Percentiles rank a stretch among this genome's conserved stretches.
phyloP scores from a whole-genome alignment of 2,329 filamentous ascomycete species.

The Talaromyces sp. region DNA sequence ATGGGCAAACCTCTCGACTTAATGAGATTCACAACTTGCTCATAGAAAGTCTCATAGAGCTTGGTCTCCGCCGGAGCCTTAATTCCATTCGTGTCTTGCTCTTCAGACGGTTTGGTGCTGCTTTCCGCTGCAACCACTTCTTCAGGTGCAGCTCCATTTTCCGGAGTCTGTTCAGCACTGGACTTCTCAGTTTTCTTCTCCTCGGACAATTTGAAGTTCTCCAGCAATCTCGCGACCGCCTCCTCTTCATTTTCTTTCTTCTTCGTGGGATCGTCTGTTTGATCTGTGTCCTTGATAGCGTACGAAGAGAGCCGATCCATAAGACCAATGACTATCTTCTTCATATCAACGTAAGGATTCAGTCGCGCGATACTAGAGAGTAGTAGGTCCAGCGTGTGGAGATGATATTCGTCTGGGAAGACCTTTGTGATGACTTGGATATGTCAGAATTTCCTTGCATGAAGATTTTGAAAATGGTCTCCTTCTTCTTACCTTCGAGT shows the following conservation, averaged over 20 bases:
- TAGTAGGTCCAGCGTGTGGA: slow-evolving; percentile 94
- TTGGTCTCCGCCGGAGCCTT: slow-evolving; percentile 63
- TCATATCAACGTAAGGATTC: slow-evolving; percentile 96
- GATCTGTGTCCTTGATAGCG: slow-evolving; percentile 80
- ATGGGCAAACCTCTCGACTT: slow-evolving; percentile 87
- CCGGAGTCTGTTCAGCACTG: slow-evolving; percentile 36
- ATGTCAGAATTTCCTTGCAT: slow-evolving; percentile 14
- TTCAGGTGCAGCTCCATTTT: slow-evolving; percentile 31
- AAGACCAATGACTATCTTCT: slow-evolving; percentile 93
- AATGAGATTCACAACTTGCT: slow-evolving; percentile 85
- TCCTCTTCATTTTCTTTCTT: slow-evolving; percentile 78
- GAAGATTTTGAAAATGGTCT: neutral
- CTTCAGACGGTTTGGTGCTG: slow-evolving; percentile 26
- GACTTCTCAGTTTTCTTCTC: slow-evolving; percentile 58
- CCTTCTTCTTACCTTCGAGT: slow-evolving; percentile 61
- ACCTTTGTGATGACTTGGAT: slow-evolving; percentile 86
- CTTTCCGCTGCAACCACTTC: slow-evolving; percentile 23
- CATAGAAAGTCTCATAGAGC: slow-evolving; percentile 92
- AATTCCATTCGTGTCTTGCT: slow-evolving; percentile 33
- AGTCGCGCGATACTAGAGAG: slow-evolving; percentile 87
- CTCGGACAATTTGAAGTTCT: slow-evolving; percentile 59
- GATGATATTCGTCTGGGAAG: slow-evolving; percentile 96
- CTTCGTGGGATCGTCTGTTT: slow-evolving; percentile 66
- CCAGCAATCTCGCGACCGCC: slow-evolving; percentile 71
- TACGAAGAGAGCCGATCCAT: slow-evolving; percentile 97